Percentiles rank a stretch among this genome's conserved stretches.
phyloP scores from a whole-genome alignment of 148 eudicot species.

The Vaccinium vitisidaea region DNA sequence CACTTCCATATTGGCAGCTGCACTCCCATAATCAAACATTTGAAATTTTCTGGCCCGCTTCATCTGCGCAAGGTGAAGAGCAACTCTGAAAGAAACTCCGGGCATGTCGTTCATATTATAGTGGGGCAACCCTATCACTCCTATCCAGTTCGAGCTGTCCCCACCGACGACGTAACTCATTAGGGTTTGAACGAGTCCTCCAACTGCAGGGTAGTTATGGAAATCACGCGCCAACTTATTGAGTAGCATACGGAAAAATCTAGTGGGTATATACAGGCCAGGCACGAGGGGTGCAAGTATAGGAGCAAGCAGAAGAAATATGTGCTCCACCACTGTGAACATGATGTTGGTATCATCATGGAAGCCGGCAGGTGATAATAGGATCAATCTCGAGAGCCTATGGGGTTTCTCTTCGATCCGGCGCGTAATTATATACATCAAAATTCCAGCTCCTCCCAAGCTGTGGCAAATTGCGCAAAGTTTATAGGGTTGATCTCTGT shows the following conservation, averaged over 20 bases:
- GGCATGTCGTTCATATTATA: constrained; percentile 99
- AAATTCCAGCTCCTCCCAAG: constrained; percentile 86
- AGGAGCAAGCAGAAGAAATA: constrained; percentile 62
- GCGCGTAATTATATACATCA: constrained; percentile 77
- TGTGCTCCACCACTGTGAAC: constrained; percentile 55
- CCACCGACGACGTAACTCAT: constrained; percentile 94
- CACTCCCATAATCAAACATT: constrained; percentile 88
- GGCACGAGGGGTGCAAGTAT: constrained; percentile 69
- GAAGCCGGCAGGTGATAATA: constrained; percentile 93
- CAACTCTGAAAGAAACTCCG: constrained; percentile 76
- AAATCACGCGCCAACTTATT: constrained; percentile 91
- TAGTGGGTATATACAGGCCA: constrained; percentile 85
- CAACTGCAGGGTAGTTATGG: constrained; percentile 92
- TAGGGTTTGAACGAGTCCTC: constrained; percentile 89
- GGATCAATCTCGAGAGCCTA: constrained; percentile 71
- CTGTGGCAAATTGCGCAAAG: constrained; percentile 85
- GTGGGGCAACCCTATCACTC: constrained; percentile 84
- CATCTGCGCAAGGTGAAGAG: constrained; percentile 88
- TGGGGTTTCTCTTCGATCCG: constrained; percentile 64
- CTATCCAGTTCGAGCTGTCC: constrained; percentile 96
- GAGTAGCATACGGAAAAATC: constrained; percentile 89
- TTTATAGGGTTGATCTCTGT: constrained; percentile 63
- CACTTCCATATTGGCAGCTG: constrained; percentile 53
- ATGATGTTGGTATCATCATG: constrained; percentile 67
- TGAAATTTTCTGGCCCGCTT: constrained; percentile 61